Evolutionary conservation across 2,329 filamentous ascomycete genomes (phyloP), one percentile per base, ranked within the genome.

Genomic region (Scortechinia acanthostroma): DNA sequence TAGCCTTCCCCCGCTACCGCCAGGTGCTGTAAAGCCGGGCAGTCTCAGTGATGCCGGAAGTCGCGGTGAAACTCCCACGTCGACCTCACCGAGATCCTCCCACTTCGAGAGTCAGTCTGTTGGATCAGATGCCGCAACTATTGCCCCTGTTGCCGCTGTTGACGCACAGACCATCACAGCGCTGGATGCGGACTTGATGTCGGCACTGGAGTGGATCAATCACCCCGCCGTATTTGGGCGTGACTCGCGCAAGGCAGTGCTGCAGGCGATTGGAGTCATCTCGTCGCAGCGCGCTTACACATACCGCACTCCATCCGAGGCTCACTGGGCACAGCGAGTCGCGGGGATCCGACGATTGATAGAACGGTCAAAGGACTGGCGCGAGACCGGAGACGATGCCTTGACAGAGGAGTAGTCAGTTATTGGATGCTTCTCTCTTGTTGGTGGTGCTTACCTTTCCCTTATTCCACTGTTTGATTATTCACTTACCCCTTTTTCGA

Each of bases 1-100:
- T 23, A 88, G 91, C 1, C 74, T 98, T 0, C 93, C 93, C 5
- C 91, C 93, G 2, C 82, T 97, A 3, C 90, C 90, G 2, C 84
- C 83, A 6, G 10, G 10, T 17, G 35, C 10, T 40, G 13, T 17
- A 6, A 10, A 19, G 10, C 10, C 35, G 6, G 14, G 13, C 35
- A 17, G 35, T 19, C 10, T 15, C 35, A 40, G 35, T 19, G 35
- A 40, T 19, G 10, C 10, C 10, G 35, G 35, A 10, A 40, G 35
- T 19, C 35, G 35, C 6, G 17, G 10, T 40, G 10, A 40, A 10
- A 40, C 35, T 17, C 35, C 35, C 35, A 40, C 10, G 6, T 40
- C 35, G 13, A 6, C 10, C 6, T 40, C 35, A 6, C 35, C 35
- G 6, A 10, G 17, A 6, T 19, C 35, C 17, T 40, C 35, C 17